Base-by-base conservation (phyloP, 768 basidiomycete genomes). In the Russula sp. region DNA sequence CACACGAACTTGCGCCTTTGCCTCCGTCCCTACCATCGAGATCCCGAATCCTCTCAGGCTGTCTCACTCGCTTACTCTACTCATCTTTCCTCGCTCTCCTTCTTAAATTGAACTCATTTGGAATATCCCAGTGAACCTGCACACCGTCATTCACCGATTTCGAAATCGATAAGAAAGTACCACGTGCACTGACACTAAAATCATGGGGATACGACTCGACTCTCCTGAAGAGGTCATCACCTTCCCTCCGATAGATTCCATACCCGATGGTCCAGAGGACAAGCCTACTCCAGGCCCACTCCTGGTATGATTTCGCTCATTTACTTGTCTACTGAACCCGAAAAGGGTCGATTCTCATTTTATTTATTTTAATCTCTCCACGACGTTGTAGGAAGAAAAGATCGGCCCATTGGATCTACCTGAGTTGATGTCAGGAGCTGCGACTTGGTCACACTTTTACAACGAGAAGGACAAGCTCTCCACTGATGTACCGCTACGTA, bases 341-440 rank as follows among this genome's bases (percentile, higher is more conserved):
- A 2, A 40, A 40, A 40, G 16, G 16, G 38, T 18, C 18, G 5
- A 18, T 18, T 18, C 36, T 36, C 36, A 36, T 36, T 11, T 34
- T 11, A 34, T 34, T 36, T 34, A 34, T 36, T 36, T 38, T 14
- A 13, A 38, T 5, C 2, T 44, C 42, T 44, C 42, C 3, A 9
- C 14, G 24, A 50, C 14, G 8, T 36, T 55, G n/a, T n/a, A 53
- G 44, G 55, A 81, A 77, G 69, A 67, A n/a, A 69, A 71, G 40
- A 67, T 77, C 36, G 79, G 79, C n/a, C 67, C 73, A 0, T 62
- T 75, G 32, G 60, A 66, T 9, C 49, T 82, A 6, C 79, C 83
- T 18, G 75, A 77, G 18, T 76, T 93, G 40, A 78, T 92, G 3
- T 87, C 87, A 46, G 92, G 92, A 2, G 86, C 88, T 32, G 92